Percentiles rank a stretch among this genome's conserved stretches.
These are phyloP conservation scores for Tothia fuscella DNA, from an alignment of 2,329 filamentous ascomycete species.

Conservation along the genomic window DNA sequence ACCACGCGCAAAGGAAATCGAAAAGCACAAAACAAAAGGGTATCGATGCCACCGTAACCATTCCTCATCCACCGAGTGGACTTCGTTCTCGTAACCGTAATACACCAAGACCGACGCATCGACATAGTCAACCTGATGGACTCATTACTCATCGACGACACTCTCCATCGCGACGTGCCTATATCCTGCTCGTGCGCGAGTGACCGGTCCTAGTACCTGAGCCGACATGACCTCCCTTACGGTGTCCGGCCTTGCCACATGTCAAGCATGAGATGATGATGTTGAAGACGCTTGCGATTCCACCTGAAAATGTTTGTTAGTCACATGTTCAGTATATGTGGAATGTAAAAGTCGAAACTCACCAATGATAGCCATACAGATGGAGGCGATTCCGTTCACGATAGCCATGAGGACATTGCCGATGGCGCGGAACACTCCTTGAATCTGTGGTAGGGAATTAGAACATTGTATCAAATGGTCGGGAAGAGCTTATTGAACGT, in stretches of 20 bases:
- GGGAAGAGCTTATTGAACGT: background rate
- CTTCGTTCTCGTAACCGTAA: too few relatives aligned
- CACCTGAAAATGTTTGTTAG: constrained; percentile 26
- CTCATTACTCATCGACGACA: too few relatives aligned
- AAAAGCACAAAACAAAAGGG: too few relatives aligned
- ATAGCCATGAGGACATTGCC: constrained; percentile 56
- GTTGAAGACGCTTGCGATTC: constrained; percentile 51
- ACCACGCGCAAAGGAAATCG: too few relatives aligned
- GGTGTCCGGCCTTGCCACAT: constrained; percentile 26
- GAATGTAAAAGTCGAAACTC: background rate
- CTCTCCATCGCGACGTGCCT: too few relatives aligned
- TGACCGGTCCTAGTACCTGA: too few relatives aligned
- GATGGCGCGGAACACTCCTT: constrained; percentile 34
- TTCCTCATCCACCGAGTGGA: too few relatives aligned
- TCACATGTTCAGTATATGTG: background rate
- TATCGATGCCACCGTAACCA: too few relatives aligned
- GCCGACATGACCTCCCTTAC: too few relatives aligned
- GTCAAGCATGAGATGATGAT: constrained; percentile 55
- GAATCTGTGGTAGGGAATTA: constrained; percentile 6
- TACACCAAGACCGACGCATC: too few relatives aligned
- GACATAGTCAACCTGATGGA: too few relatives aligned
- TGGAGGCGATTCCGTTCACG: constrained; percentile 52
- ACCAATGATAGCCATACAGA: constrained; percentile 52
- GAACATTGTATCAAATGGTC: background rate
- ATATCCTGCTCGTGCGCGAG: too few relatives aligned